Conservation (phyloP, 495 filamentous ascomycete genomes). For the Neurospora africana region DNA sequence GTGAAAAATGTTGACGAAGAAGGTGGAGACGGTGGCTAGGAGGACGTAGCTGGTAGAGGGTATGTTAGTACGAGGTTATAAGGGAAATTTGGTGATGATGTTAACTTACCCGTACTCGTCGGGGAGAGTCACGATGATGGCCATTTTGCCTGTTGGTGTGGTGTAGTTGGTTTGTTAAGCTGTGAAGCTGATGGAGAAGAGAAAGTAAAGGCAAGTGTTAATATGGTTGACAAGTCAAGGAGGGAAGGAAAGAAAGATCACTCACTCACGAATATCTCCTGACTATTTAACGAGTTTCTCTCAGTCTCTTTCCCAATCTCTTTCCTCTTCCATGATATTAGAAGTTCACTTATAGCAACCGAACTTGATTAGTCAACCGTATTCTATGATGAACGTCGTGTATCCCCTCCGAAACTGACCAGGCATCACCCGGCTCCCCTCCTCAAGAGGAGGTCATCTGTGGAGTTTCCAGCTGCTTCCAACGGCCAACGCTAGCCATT, state of each 20-base stretch:
- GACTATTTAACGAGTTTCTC: not conserved
- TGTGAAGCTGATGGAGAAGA: not conserved
- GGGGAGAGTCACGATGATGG: slow-evolving; percentile 18
- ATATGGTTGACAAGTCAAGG: not conserved
- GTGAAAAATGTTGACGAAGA: slow-evolving; percentile 48
- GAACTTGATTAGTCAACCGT: not conserved
- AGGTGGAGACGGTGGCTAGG: slow-evolving; percentile 45
- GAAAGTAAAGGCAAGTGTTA: not conserved
- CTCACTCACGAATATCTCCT: not conserved
- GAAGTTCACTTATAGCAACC: not conserved
- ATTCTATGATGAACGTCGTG: not conserved
- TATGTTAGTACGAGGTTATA: not conserved
- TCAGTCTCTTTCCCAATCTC: not conserved
- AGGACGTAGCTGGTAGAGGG: slow-evolving; percentile 41
- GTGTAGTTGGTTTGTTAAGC: not conserved
- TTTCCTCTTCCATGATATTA: not conserved
- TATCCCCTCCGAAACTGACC: not conserved
- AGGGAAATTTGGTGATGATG: not conserved
- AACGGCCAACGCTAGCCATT: not conserved
- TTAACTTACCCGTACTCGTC: slow-evolving; percentile 33
- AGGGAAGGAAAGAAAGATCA: not conserved
- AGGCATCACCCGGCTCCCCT: not conserved
- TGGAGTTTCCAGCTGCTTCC: not conserved
- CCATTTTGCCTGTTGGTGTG: slow-evolving; percentile 13
- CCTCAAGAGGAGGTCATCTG: not conserved